A percentile compares a stretch with the other conserved stretches of the same genome.
These are phyloP conservation scores for Hemisphaericaspora xylofermentans DNA, from an alignment of 1,139 yeast genomes.

Conservation along the genomic window DNA sequence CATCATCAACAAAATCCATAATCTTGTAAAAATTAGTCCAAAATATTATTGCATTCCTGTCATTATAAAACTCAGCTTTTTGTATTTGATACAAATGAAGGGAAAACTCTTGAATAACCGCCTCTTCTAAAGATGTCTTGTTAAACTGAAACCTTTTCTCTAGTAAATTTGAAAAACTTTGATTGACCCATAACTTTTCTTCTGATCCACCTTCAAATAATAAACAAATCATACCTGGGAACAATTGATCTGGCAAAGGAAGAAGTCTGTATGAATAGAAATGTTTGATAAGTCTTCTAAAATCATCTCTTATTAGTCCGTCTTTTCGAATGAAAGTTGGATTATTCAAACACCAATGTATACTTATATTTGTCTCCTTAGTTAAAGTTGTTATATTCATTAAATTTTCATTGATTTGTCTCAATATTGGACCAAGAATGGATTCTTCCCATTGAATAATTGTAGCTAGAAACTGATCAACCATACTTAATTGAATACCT, in stretches of 20 bases:
- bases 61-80: conserved; percentile 46
- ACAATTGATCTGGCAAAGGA: conserved; percentile 16
- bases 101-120: conserved; percentile 54
- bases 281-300: conserved; percentile 22
- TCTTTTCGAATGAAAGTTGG: conserved; percentile 45
- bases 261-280: conserved; percentile 16
- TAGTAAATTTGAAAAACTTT: conserved; percentile 17
- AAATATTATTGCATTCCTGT: conserved; percentile 43
- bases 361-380: background rate
- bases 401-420: conserved; percentile 1
- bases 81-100: conserved; percentile 54
- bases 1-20: conserved; percentile 37
- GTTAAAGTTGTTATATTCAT: background rate
- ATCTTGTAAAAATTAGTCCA: conserved; percentile 52
- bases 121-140: conserved; percentile 24
- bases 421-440: conserved; percentile 13
- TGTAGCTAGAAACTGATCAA: conserved; percentile 48
- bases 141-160: conserved; percentile 1
- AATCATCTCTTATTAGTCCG: conserved; percentile 28
- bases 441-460: conserved; percentile 54
- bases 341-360: conserved; percentile 14
- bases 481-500: conserved; percentile 47
- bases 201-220: conserved; percentile 51
- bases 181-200: conserved; percentile 35
- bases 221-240: conserved; percentile 52